Conservation (phyloP, 768 basidiomycete genomes). For the Termitomyces sp. region DNA sequence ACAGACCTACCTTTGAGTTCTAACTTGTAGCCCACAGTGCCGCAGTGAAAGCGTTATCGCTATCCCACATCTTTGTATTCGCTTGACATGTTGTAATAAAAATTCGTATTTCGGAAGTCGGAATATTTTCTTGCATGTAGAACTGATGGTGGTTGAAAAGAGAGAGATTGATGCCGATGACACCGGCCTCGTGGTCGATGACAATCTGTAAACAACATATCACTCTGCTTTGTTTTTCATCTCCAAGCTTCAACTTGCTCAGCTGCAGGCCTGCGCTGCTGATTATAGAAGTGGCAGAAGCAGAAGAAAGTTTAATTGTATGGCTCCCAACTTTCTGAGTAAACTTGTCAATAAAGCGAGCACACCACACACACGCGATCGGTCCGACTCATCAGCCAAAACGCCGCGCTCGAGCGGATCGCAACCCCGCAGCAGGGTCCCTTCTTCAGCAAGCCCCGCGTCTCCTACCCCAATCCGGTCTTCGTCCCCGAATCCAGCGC, state of each 20-base stretch:
- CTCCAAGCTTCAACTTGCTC: not conserved
- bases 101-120: not conserved
- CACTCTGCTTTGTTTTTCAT: constrained; percentile 1
- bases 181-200: constrained; percentile 1
- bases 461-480: constrained; percentile 5
- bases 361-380: constrained; percentile 25
- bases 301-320: constrained; percentile 11
- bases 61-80: not conserved
- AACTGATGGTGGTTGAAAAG: not conserved
- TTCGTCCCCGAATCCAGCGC: constrained; percentile 8
- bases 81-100: too few relatives aligned
- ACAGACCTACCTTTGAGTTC: not conserved
- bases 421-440: constrained; percentile 20
- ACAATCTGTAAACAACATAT: not conserved
- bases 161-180: not conserved
- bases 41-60: not conserved
- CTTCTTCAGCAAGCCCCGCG: constrained; percentile 18
- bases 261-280: not conserved
- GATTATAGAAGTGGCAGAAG: not conserved
- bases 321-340: constrained; percentile 37
- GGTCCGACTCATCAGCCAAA: constrained; percentile 27
- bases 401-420: constrained; percentile 20
- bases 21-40: constrained; percentile 6
- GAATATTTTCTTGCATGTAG: not conserved
- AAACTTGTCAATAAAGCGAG: constrained; percentile 34